phyloP scores from a whole-genome alignment of 441 rosid species.

The Euphorbia corollata region DNA sequence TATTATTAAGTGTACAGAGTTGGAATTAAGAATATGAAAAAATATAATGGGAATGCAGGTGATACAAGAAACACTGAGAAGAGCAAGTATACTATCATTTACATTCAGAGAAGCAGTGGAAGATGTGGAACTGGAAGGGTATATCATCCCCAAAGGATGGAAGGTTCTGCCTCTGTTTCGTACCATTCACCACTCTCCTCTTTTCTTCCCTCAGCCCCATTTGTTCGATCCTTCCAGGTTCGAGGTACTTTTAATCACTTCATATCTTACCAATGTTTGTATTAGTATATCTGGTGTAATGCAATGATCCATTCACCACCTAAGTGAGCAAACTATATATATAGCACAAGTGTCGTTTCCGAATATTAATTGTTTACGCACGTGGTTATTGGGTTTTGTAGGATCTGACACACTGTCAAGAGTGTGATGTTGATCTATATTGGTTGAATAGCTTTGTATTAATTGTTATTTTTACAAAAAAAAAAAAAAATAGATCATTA shows the following conservation, averaged over 20 bases:
- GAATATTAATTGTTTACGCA: conserved; percentile 19
- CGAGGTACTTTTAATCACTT: conserved; percentile 38
- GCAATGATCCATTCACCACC: no score
- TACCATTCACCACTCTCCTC: conserved; percentile 65
- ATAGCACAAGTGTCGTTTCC: no score
- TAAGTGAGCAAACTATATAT: no score
- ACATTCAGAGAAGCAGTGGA: conserved; percentile 84
- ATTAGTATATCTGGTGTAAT: no score
- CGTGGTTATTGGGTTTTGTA: conserved; percentile 48
- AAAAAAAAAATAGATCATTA: no score
- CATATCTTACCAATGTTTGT: no score
- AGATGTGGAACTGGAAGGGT: conserved; percentile 78
- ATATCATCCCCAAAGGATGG: conserved; percentile 81
- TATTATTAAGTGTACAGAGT: no score
- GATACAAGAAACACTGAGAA: conserved; percentile 84
- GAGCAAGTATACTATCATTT: conserved; percentile 76
- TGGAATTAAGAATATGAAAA: no score
- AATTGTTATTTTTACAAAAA: no score
- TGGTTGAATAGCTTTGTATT: no score
- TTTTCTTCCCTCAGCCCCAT: conserved; percentile 70
- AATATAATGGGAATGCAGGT: conserved; percentile 35
- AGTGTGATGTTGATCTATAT: conserved; percentile 1
- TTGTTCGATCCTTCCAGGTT: conserved; percentile 87
- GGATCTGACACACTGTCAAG: conserved; percentile 17
- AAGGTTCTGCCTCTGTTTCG: conserved; percentile 90